Conservation (phyloP, 2,329 filamentous ascomycete genomes). For the Emergomyces africanus region DNA sequence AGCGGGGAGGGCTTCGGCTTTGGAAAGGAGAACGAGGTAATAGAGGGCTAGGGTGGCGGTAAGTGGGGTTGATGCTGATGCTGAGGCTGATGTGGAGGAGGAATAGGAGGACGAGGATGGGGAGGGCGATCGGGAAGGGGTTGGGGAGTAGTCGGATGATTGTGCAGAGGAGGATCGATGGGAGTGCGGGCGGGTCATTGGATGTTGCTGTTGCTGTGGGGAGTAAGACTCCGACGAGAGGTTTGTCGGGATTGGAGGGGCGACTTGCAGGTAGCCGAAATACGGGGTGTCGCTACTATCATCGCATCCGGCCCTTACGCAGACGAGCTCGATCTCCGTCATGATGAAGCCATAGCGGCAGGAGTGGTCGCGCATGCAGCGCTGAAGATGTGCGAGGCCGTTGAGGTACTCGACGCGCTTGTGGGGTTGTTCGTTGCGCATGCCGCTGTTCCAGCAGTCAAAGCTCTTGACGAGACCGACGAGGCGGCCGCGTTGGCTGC, state of each 20-base stretch:
- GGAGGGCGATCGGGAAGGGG: conserved; percentile 16
- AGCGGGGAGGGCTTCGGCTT: conserved; percentile 44
- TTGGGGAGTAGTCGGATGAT: conserved; percentile 20
- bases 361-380: conserved; percentile 84
- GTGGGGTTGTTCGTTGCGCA: conserved; percentile 73
- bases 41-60: conserved; percentile 49
- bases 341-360: conserved; percentile 94
- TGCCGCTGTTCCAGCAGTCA: conserved; percentile 88
- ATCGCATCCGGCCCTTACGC: conserved; percentile 64
- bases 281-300: conserved; percentile 52
- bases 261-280: conserved; percentile 79
- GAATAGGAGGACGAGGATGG: conserved; percentile 11
- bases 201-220: conserved; percentile 4
- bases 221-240: conserved; percentile 21
- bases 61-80: conserved; percentile 27
- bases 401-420: conserved; percentile 82
- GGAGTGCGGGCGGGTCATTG: conserved; percentile 9
- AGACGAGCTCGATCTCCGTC: conserved; percentile 87
- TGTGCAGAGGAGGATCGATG: conserved; percentile 16
- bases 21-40: conserved; percentile 54
- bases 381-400: conserved; percentile 73
- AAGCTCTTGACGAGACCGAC: conserved; percentile 85
- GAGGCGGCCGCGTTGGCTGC: conserved; percentile 47
- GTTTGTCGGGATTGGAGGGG: conserved; percentile 42
- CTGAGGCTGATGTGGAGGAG: neutral